Base-by-base conservation (phyloP, 1,284 basidiomycete genomes). In the Wallemia mellicola region DNA sequence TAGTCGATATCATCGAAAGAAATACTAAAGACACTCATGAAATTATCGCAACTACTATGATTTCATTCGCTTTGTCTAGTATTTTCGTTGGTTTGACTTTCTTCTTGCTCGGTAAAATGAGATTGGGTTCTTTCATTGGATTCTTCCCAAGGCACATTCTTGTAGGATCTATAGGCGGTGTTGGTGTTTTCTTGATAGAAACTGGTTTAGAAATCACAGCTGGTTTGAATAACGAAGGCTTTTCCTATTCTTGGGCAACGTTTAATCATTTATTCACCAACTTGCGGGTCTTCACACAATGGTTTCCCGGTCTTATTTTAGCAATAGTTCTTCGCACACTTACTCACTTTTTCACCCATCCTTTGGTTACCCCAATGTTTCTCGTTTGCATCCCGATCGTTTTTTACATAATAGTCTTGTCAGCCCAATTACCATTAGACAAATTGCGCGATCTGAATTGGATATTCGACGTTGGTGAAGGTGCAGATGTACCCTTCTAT, bases 61-160 rank as follows among this genome's bases (percentile, higher is more conserved):
- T 82, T 2, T 81, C 89, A 0, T 96, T 85, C 69, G 81, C 88
- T 0, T 73, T 96, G 30, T 88, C 85, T 28, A 85, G 87, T 1
- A 71, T 96, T n/a, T 71, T 98, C 32, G 96, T 91, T 0, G 91
- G 82, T 27, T 66, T 86, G n/a, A 76, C 85, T 0, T 94, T 94
- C 71, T 81, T 88, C 67, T 67, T 81, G 14, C 76, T 94, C n/a
- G 92, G 92, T 19, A 77, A 77, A 14, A 77, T 94, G 61, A 79
- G 79, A 27, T 75, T 96, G 5, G 92, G 92, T 2, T 76, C 79
- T 2, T 71, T 96, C 28, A 83, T 95, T 60, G 89, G 91, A 0
- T 98, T 96, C 72, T 96, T 98, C 72, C 92, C 92, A 14, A 76
- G 92, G 7, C 91, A 95, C 68, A 95, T 96, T 67, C 76, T 92